A percentile compares a stretch with the other conserved stretches of the same genome.
These are phyloP conservation scores for Globisporangium spinosum DNA, from an alignment of 352 stramenopile species.

Conservation along the genomic window DNA sequence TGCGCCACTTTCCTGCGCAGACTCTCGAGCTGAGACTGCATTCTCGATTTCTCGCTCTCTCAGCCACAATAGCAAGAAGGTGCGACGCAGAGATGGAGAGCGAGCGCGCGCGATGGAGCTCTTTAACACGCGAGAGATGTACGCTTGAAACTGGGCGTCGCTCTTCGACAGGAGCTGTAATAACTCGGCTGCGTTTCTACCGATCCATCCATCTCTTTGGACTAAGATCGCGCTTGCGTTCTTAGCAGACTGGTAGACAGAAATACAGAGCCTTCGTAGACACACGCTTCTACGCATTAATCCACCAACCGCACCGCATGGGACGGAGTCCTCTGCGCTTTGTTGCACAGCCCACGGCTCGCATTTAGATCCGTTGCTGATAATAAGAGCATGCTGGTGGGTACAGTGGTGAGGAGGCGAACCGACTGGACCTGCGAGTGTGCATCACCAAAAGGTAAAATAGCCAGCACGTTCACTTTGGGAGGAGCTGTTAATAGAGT, in stretches of 20 bases:
- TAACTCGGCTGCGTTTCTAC: not conserved
- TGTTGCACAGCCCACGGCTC: not conserved
- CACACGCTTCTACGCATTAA: not conserved
- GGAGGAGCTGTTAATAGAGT: not conserved
- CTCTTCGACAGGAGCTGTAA: not conserved
- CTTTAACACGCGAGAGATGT: not conserved
- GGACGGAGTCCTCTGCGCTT: not conserved
- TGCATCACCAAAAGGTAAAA: not conserved
- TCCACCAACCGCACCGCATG: too few relatives aligned
- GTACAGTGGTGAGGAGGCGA: not conserved
- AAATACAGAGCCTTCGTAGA: not conserved
- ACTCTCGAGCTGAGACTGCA: slow-evolving; percentile 18
- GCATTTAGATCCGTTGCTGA: not conserved
- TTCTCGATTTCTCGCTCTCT: not conserved
- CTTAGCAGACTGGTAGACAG: not conserved
- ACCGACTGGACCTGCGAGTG: not conserved
- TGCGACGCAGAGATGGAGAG: not conserved
- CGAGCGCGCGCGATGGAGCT: not conserved
- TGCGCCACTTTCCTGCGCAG: slow-evolving; percentile 8
- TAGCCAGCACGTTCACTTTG: not conserved
- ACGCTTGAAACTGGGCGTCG: slow-evolving; percentile 1
- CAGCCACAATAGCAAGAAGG: not conserved
- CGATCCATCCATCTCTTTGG: not conserved
- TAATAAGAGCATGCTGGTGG: not conserved
- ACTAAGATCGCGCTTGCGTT: slow-evolving; percentile 7